Evolutionary conservation across 495 filamentous ascomycete genomes (phyloP).

Genomic region (Xylaria flabelliformis): DNA sequence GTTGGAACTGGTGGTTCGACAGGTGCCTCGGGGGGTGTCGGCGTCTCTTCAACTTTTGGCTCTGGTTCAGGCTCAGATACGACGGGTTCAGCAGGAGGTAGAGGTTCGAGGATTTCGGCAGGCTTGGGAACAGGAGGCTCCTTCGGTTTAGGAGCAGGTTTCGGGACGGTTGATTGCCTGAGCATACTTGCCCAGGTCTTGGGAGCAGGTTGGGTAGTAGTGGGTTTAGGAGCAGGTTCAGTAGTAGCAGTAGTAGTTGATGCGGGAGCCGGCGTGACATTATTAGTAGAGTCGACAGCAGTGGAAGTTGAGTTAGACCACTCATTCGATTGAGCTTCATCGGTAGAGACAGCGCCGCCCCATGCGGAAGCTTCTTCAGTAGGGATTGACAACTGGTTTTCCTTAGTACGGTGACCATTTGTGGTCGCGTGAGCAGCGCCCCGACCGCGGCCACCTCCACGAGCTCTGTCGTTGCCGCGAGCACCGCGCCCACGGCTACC

Average conservation of each 20-base stretch:
- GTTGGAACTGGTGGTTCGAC: conserved; percentile 39
- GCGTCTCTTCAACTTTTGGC: conserved; percentile 38
- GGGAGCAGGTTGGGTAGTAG: conserved; percentile 44
- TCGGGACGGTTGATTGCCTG: conserved; percentile 52
- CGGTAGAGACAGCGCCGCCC: conserved; percentile 42
- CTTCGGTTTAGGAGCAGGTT: conserved; percentile 53
- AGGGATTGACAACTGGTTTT: conserved; percentile 56
- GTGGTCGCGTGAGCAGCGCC: conserved; percentile 62
- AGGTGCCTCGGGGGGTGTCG: conserved; percentile 33
- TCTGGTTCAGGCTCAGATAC: conserved; percentile 45
- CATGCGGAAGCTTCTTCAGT: conserved; percentile 55
- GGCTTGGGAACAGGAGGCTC: conserved; percentile 50
- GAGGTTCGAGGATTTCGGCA: conserved; percentile 48
- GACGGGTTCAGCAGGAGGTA: conserved; percentile 44
- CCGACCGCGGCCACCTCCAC: conserved; percentile 60
- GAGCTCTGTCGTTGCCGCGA: conserved; percentile 47
- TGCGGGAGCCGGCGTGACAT: conserved; percentile 33
- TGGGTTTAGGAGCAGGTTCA: conserved; percentile 38
- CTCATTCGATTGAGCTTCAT: conserved; percentile 40
- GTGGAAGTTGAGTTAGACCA: conserved; percentile 32
- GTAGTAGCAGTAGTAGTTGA: conserved; percentile 28
- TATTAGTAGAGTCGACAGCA: conserved; percentile 33
- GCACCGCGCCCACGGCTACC: conserved; percentile 70
- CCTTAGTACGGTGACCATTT: conserved; percentile 56
- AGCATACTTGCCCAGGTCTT: conserved; percentile 68